phyloP scores from a whole-genome alignment of 2,329 filamentous ascomycete genomes.

The Elsinoe australis region DNA sequence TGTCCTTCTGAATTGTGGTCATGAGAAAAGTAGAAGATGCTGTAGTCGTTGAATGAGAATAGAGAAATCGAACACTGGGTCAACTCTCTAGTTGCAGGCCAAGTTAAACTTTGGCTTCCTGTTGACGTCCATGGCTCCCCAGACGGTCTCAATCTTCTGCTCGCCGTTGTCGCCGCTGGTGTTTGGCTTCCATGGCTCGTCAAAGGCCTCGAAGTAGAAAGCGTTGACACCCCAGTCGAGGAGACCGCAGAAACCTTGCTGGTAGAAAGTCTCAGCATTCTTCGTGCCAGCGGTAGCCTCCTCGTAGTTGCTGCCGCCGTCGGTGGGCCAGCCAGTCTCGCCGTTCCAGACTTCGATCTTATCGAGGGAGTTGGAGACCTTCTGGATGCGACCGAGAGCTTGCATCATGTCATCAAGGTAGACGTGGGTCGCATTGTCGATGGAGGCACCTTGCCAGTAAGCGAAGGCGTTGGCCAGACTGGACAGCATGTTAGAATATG shows the following conservation, averaged over 20 bases:
- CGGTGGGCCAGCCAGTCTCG: conserved; percentile 60
- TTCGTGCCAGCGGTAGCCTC: conserved; percentile 51
- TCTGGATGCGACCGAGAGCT: conserved; percentile 56
- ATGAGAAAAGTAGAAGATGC: too few species aligned
- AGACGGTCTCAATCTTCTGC: conserved; percentile 56
- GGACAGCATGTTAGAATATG: too few species aligned
- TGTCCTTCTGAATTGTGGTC: not conserved
- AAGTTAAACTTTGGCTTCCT: conserved; percentile 51
- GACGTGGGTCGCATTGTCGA: conserved; percentile 51
- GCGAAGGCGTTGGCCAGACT: conserved; percentile 61
- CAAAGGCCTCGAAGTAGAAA: conserved; percentile 68
- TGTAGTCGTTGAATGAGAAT: too few species aligned
- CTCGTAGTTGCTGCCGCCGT: conserved; percentile 54
- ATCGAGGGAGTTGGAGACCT: conserved; percentile 46
- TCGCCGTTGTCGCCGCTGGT: conserved; percentile 56
- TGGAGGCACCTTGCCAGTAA: conserved; percentile 61
- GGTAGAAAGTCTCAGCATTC: conserved; percentile 55
- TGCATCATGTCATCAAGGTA: conserved; percentile 62
- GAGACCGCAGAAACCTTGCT: conserved; percentile 55
- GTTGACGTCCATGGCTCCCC: conserved; percentile 59
- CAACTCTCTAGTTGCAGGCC: conserved; percentile 35
- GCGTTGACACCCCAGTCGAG: conserved; percentile 59
- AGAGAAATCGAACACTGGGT: conserved; percentile 2
- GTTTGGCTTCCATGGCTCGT: conserved; percentile 62
- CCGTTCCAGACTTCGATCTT: conserved; percentile 60